These are phyloP conservation scores for Pleurotus tuber-regium DNA, from an alignment of 768 basidiomycete genomes.

Conservation along the genomic window DNA sequence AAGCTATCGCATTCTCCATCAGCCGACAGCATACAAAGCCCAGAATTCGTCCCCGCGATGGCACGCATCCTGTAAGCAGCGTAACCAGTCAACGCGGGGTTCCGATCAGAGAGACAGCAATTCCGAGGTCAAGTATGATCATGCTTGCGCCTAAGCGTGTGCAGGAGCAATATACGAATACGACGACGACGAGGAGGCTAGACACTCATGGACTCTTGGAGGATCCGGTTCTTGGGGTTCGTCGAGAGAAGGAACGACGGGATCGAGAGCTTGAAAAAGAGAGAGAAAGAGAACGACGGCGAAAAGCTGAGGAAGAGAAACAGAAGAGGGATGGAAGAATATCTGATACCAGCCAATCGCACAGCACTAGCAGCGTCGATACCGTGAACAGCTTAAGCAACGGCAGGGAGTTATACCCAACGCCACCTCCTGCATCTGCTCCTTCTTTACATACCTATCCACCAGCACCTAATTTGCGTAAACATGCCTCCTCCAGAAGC, in stretches of 20 bases:
- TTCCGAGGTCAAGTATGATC: slow-evolving; percentile 41
- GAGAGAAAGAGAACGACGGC: slow-evolving; percentile 17
- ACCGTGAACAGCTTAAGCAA: slow-evolving; percentile 1
- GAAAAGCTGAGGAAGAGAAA: slow-evolving; percentile 29
- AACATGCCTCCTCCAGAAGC: slow-evolving; percentile 3
- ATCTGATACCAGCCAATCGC: slow-evolving; percentile 23
- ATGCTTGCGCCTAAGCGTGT: slow-evolving; percentile 71
- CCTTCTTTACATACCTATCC: slow-evolving; percentile 19
- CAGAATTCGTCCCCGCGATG: slow-evolving; percentile 17
- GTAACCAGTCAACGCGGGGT: slow-evolving; percentile 12
- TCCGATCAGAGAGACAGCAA: background rate
- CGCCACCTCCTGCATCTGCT: slow-evolving; percentile 21
- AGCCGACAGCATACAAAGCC: slow-evolving; percentile 55
- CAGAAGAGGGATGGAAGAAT: slow-evolving; percentile 23
- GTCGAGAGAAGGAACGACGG: slow-evolving; percentile 16
- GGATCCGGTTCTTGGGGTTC: slow-evolving; percentile 32
- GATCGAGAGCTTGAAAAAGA: slow-evolving; percentile 17
- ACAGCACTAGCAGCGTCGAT: slow-evolving; percentile 23
- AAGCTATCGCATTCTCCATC: slow-evolving; percentile 76
- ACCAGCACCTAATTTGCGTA: background rate
- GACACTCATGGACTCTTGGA: slow-evolving; percentile 66
- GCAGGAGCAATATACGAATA: slow-evolving; percentile 78
- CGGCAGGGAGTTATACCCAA: slow-evolving; percentile 8
- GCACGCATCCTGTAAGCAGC: slow-evolving; percentile 12
- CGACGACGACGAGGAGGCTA: slow-evolving; percentile 66